Evolutionary conservation across 257 asterid genomes (phyloP).

Genomic region (Plantago elongata): DNA sequence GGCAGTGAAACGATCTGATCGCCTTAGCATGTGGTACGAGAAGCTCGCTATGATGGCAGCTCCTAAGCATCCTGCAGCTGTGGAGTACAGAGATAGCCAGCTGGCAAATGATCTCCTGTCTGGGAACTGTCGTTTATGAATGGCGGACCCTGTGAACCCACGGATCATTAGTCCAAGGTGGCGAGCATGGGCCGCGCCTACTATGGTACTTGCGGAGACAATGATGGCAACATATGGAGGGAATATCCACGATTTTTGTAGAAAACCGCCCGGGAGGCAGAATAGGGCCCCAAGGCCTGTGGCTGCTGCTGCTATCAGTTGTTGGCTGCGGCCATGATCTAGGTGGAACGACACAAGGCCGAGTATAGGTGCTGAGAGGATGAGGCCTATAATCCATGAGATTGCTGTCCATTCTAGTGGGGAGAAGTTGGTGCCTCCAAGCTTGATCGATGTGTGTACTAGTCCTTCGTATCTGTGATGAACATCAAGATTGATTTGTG

Average conservation of each 20-base stretch:
- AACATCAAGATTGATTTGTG: background rate
- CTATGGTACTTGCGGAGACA: slow-evolving; percentile 65
- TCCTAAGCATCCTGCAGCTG: slow-evolving; percentile 74
- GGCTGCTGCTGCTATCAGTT: slow-evolving; percentile 62
- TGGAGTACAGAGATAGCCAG: slow-evolving; percentile 67
- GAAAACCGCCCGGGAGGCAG: slow-evolving; percentile 86
- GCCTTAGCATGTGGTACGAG: slow-evolving; percentile 61
- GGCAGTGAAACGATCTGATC: slow-evolving; percentile 58
- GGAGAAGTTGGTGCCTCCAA: slow-evolving; percentile 44
- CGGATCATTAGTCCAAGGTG: slow-evolving; percentile 74
- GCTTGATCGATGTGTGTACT: slow-evolving; percentile 38
- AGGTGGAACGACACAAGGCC: slow-evolving; percentile 54
- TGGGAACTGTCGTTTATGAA: slow-evolving; percentile 37
- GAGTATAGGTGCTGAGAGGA: slow-evolving; percentile 68
- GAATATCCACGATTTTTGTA: slow-evolving; percentile 70
- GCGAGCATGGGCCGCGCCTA: slow-evolving; percentile 60
- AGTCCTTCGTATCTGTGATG: slow-evolving; percentile 57
- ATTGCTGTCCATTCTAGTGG: slow-evolving; percentile 73
- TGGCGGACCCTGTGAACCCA: slow-evolving; percentile 55
- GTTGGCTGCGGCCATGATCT: slow-evolving; percentile 58
- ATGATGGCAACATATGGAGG: slow-evolving; percentile 68
- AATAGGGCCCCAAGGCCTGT: slow-evolving; percentile 74
- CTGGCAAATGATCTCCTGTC: slow-evolving; percentile 52
- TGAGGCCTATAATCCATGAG: slow-evolving; percentile 71
- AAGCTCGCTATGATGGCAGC: slow-evolving; percentile 67